Conservation (phyloP, 1,284 basidiomycete genomes). For the Stereum hirsutum region DNA sequence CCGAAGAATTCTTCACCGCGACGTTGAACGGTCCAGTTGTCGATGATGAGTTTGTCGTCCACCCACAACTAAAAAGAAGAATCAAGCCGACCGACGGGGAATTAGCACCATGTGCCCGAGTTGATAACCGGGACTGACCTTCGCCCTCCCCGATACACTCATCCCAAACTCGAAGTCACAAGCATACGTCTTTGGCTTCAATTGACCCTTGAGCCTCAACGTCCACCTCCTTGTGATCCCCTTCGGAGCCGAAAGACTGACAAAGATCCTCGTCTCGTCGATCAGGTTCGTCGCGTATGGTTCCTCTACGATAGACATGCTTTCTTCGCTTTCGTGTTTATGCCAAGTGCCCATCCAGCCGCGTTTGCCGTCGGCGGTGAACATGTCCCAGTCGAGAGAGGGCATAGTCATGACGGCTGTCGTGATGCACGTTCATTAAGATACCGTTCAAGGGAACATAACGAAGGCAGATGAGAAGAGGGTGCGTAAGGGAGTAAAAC, state of each 20-base stretch:
- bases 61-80: slow-evolving; percentile 51
- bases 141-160: slow-evolving; percentile 59
- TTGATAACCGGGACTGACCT: slow-evolving; percentile 7
- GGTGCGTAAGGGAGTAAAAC: not conserved
- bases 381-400: slow-evolving; percentile 54
- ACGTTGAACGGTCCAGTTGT: slow-evolving; percentile 62
- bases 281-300: slow-evolving; percentile 37
- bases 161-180: slow-evolving; percentile 64
- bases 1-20: slow-evolving; percentile 65
- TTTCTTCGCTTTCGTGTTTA: slow-evolving; percentile 45
- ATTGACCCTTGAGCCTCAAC: slow-evolving; percentile 47
- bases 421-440: slow-evolving; percentile 2
- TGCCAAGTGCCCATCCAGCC: slow-evolving; percentile 62
- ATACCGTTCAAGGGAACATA: no score
- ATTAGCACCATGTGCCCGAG: not conserved
- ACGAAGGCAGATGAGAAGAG: no score
- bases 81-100: not conserved
- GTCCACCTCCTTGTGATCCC: slow-evolving; percentile 57
- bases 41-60: slow-evolving; percentile 50
- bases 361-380: slow-evolving; percentile 42
- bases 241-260: slow-evolving; percentile 34
- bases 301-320: slow-evolving; percentile 36
- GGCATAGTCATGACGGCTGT: slow-evolving; percentile 54
- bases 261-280: slow-evolving; percentile 62
- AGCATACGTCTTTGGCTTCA: slow-evolving; percentile 43